Evolutionary conservation across 2,329 filamentous ascomycete species (phyloP), one percentile per base, ranked within the genome.

Genomic region (Pezicula radicicola): DNA sequence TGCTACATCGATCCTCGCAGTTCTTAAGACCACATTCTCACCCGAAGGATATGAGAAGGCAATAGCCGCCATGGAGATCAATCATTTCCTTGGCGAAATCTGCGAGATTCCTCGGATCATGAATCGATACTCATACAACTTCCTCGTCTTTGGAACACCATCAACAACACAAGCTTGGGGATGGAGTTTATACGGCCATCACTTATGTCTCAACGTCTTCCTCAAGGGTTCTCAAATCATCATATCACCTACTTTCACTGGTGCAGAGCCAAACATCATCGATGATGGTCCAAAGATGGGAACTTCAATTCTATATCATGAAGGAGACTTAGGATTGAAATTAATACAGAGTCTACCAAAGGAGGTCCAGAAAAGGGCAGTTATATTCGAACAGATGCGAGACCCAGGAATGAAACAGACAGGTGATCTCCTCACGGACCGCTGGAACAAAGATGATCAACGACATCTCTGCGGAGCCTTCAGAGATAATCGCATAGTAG

Each of bases 371-470:
- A 21, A 47, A 27, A 55, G 54, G 40, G 55, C 55, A 0, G 81
- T 81, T 53, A 71, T 81, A 0, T 91, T 80, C 66, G 75, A 76
- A 49, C 58, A 74, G 0, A 75, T 91, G 70, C 74, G 78, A 21
- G 87, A 90, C 52, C 79, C 81, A 0, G 75, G 70, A 0, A 90
- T 91, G 87, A 81, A 79, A 3, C 70, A 72, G 46, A 69, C 67
- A 21, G 73, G 73, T 3, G 46, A 52, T 42, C 33, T 49, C 21
- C 21, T 28, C n/a, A 64, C 65, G 12, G 84, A 82, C 2, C 78
- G 87, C 8, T 91, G 87, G 87, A 91, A 91, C 64, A 84, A 84
- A 60, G 87, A 90, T 60, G 88, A 91, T 64, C 87, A 91, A 70
- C 77, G 88, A 3, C 88, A 91, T 59, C 66, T 90, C 4, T 89